Evolutionary conservation across 352 stramenopile genomes (phyloP), one percentile per base, ranked within the genome.

Genomic region (Phytophthora pseudosyringae): DNA sequence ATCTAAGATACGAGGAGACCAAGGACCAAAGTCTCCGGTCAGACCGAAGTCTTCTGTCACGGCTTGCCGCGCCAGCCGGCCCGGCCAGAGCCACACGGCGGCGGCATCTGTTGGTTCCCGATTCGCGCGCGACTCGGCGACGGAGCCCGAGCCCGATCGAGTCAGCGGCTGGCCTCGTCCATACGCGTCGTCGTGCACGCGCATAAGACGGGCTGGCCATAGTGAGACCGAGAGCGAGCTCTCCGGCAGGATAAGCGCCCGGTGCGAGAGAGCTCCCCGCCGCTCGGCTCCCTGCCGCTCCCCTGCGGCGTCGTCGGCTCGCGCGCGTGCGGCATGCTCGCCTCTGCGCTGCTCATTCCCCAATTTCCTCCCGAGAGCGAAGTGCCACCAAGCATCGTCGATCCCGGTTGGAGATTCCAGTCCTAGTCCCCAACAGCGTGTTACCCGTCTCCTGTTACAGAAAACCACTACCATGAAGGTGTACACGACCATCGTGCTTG

Each of bases 401-500:
- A 18, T 13, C 35, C 44, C 44, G 35, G 50, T 66, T 64, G 45
- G 54, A 71, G 41, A 70, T 74, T 71, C 55, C 62, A 32, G 25
- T 71, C 31, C 40, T 55, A 57, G 54, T 64, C 21, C 28, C 4
- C 64, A 70, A 66, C 66, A 74, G 61, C 40, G 48, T 67, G 29
- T 59, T 47, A 46, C 47, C 50, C 41, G 47, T 59, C 54, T 57
- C 31, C 51, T 65, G 39, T 59, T 59, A 71, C 43, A 57, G 40
- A 44, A 59, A 63, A 64, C 13, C 25, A 59, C 45, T 32, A 64
- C 38, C 35, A 78, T 78, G 70, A 78, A 78, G 60, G 60, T 78
- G 59, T 78, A 72, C 66, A 67, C 65, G 39, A 65, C 65, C 28
- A 67, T 78, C 39, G 35, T 78, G 35, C 56, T 78, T 12, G 60